These are phyloP conservation scores for Cydonia oblonga DNA, from an alignment of 331 rosid genomes.

Conservation along the genomic window DNA sequence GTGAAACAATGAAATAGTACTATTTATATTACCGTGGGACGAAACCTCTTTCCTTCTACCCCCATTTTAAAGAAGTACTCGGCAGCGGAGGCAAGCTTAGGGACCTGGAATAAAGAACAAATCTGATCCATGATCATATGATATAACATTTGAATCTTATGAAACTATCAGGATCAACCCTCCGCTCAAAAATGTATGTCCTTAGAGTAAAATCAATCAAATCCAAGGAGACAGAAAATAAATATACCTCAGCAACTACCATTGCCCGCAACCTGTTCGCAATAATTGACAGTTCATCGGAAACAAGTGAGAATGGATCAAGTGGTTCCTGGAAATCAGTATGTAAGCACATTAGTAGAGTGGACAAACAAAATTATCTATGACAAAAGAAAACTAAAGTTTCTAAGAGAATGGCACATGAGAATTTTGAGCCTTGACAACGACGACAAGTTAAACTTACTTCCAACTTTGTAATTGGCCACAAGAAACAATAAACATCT, in stretches of 20 bases:
- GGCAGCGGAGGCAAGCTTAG: conserved; percentile 95
- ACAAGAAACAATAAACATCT: background rate
- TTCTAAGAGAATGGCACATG: background rate
- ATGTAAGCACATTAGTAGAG: conserved; percentile 4
- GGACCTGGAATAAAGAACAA: conserved; percentile 44
- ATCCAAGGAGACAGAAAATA: conserved; percentile 10
- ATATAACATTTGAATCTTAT: background rate
- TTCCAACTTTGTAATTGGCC: background rate
- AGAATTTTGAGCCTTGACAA: background rate
- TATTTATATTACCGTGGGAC: conserved; percentile 70
- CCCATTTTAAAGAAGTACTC: conserved; percentile 94
- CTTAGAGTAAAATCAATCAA: background rate
- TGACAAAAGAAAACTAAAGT: background rate
- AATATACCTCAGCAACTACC: conserved; percentile 79
- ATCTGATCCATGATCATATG: background rate
- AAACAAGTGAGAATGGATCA: conserved; percentile 88
- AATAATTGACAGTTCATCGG: conserved; percentile 70
- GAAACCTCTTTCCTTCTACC: conserved; percentile 95
- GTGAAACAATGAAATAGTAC: background rate
- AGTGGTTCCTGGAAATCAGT: conserved; percentile 57
- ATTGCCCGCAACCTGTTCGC: conserved; percentile 64
- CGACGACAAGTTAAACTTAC: background rate
- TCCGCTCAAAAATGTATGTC: background rate
- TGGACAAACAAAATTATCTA: background rate
- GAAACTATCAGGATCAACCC: background rate